Base-by-base conservation (phyloP, 768 basidiomycete genomes). In the Suillus tomentosus region DNA sequence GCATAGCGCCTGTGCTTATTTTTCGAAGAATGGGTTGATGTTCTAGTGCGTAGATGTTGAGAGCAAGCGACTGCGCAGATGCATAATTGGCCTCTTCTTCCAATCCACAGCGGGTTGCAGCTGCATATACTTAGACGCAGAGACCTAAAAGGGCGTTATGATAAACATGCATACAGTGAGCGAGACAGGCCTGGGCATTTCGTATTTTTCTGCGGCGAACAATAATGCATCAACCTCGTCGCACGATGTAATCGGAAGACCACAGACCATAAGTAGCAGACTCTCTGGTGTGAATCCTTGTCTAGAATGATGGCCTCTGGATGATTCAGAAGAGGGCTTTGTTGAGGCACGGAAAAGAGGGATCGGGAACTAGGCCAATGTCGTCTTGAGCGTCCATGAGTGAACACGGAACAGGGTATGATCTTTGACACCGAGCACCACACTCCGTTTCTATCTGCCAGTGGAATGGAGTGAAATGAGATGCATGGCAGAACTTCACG, bases 151-250 rank as follows among this genome's bases (percentile, higher is more conserved):
- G 77, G 82, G 84, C 0, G 84, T 84, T 71, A 82, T 79, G 61
- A 85, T 77, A 22, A 85, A 79, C 40, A 85, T 81, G 45, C 86
- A 85, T 56, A 88, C 5, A 31, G 31, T 73, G 66, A 88, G 82
- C 8, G 85, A 87, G 64, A 79, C 77, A 2, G 87, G 86, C 0
- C 88, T 88, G 0, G 84, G 81, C 85, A 87, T 89, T 47, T 89
- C 88, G 71, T 89, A 90, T 69, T 87, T 88, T 69, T 90, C 87
- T 0, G 87, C 84, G 0, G 86, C 85, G 61, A 81, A 85, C 13
- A 89, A 75, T n/a, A 90, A 69, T 4, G 79, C 73, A 62, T 90
- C 87, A 60, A 89, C 74, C 40, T 74, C 65, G 67, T 87, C 86
- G 70, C 82, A 85, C 1, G 83, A 82, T 43, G 78, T 76, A 27